Evolutionary conservation across 305 asterid genomes (phyloP), one percentile per base, ranked within the genome.

Genomic region (Fraxinus nigra): DNA sequence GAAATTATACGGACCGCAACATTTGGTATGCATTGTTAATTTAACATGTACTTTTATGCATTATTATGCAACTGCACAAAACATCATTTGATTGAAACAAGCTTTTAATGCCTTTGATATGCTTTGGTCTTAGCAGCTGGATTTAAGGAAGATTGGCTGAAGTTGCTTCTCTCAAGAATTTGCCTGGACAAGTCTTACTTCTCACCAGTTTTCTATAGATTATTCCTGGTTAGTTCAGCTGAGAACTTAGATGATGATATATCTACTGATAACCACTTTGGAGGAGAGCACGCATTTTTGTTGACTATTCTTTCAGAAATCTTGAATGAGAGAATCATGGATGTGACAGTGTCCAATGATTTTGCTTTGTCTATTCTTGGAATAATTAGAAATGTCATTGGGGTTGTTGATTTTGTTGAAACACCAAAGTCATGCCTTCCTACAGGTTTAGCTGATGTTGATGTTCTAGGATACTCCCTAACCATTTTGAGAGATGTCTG

Each of bases 401-500:
- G 59, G 78, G 76, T 81, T 7, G 88, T 89, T 77, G 94, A 90
- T 75, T 90, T 88, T 83, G 76, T 84, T 84, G 83, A 79, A 22
- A 79, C 90, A 85, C 91, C 89, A 30, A 87, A 79, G 33, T 81
- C 82, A 4, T 75, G 87, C 77, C 92, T 93, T 74, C 99, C 98
- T 33, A 91, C 95, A 14, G 97, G 93, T 22, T 73, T 84, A 76
- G 26, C 91, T 80, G 87, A 79, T 74, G 77, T 88, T 61, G 98
- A 94, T 86, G 87, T 89, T 79, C 82, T 93, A 48, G 98, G 96
- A 72, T 93, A 92, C 88, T 81, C 92, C 35, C 81, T 95, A 33
- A 86, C 84, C 84, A 89, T 92, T 83, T 86, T 95, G 88, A 91
- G 97, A 89, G 96, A 94, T 78, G 81, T 90, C 24, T 86, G 91